Evolutionary conservation across 2,329 filamentous ascomycete species (phyloP).

Genomic region (Neofusicoccum sp.): DNA sequence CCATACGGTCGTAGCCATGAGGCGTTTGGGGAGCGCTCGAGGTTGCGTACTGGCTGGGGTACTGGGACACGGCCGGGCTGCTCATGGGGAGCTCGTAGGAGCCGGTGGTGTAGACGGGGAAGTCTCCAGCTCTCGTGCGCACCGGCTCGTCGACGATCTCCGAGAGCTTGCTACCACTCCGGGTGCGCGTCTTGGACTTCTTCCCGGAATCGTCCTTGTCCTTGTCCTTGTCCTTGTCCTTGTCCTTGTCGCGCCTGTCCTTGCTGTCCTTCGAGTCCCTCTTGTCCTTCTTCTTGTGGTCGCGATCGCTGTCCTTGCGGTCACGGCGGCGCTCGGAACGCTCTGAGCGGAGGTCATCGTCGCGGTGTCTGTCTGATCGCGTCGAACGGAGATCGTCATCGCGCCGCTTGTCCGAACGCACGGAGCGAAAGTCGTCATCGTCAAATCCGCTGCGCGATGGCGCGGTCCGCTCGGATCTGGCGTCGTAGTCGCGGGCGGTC

Average conservation of each 20-base stretch:
- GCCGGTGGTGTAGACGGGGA: constrained; percentile 28
- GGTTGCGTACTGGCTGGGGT: constrained; percentile 37
- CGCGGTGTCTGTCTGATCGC: constrained; percentile 24
- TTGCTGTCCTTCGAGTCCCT: constrained; percentile 33
- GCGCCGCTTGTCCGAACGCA: constrained; percentile 23
- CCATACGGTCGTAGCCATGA: constrained; percentile 10
- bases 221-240: constrained; percentile 28
- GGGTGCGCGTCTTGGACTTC: constrained; percentile 21
- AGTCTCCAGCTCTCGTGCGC: constrained; percentile 28
- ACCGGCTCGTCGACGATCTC: constrained; percentile 34
- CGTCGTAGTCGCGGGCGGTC: constrained; percentile 20
- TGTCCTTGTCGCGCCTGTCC: constrained; percentile 33
- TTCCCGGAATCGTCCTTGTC: constrained; percentile 11
- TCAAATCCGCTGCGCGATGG: constrained; percentile 8
- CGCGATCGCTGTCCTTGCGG: constrained; percentile 35
- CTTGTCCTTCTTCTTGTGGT: constrained; percentile 34
- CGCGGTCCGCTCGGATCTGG: constrained; percentile 16
- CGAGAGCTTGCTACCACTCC: constrained; percentile 31
- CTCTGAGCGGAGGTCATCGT: constrained; percentile 24
- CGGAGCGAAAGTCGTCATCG: constrained; percentile 19
- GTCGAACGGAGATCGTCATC: constrained; percentile 25
- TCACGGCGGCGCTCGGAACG: constrained; percentile 27
- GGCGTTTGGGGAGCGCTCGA: constrained; percentile 38
- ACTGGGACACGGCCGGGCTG: constrained; percentile 37
- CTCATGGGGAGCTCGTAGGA: constrained; percentile 36